These are phyloP conservation scores for Cystobasidium tubakii DNA, from an alignment of 768 basidiomycete species.

Conservation along the genomic window DNA sequence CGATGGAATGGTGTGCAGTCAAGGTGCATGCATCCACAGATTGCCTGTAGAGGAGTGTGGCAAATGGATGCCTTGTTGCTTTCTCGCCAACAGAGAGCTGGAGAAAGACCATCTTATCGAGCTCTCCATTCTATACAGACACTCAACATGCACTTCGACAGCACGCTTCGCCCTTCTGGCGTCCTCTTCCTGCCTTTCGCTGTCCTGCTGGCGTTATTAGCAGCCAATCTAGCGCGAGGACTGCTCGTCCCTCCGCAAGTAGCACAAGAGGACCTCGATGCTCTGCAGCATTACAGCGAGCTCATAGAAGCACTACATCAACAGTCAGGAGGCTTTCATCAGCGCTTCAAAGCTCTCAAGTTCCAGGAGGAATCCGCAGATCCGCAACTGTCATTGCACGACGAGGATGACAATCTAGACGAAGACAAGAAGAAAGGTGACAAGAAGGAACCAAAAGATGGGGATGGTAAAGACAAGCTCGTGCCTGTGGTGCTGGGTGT, in stretches of 20 bases:
- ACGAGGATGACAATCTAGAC: conserved; percentile 61
- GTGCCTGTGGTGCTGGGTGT: conserved; percentile 30
- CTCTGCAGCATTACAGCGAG: conserved; percentile 1
- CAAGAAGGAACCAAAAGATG: neutral
- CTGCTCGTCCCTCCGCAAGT: neutral
- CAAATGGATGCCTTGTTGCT: too few relatives aligned
- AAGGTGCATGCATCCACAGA: too few relatives aligned
- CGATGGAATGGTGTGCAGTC: too few relatives aligned
- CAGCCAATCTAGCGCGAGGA: neutral
- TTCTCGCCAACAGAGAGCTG: too few relatives aligned
- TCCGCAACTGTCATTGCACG: neutral
- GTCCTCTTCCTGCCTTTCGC: neutral
- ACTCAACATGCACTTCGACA: conserved; percentile 15
- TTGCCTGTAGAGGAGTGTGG: too few relatives aligned
- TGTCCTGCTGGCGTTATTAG: neutral
- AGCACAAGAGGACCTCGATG: neutral
- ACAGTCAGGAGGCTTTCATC: conserved; percentile 19
- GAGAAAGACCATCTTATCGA: too few relatives aligned
- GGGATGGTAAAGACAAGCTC: neutral
- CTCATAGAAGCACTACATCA: conserved; percentile 50
- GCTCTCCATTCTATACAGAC: too few relatives aligned
- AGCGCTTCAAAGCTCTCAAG: neutral
- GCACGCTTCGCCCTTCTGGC: neutral
- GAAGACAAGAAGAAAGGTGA: conserved; percentile 49
- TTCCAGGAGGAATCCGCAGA: neutral